phyloP scores from a whole-genome alignment of 202 grass and related monocot genomes.

The Sporobolus alterniflorus region DNA sequence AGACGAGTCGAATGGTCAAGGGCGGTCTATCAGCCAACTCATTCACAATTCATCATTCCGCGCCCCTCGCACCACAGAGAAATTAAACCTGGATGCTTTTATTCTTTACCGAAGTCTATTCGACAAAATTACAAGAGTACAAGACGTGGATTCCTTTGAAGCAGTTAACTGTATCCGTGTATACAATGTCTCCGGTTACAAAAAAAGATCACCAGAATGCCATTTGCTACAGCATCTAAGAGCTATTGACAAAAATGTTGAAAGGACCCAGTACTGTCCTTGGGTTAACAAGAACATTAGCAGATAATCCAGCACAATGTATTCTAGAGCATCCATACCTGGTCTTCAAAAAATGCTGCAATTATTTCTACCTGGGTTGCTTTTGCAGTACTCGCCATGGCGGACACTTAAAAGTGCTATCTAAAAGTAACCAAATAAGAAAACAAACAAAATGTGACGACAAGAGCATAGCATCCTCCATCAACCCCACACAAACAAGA shows the following conservation, averaged over 20 bases:
- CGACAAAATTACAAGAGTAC: background rate
- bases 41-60: background rate
- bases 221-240: slow-evolving; percentile 46
- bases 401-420: slow-evolving; percentile 15
- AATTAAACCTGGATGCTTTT: background rate
- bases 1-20: background rate
- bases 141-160: background rate
- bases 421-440: slow-evolving; percentile 23
- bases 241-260: slow-evolving; percentile 37
- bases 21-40: background rate
- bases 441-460: slow-evolving; percentile 16
- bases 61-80: background rate
- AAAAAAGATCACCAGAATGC: slow-evolving; percentile 31
- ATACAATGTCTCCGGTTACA: slow-evolving; percentile 27
- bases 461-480: slow-evolving; percentile 23
- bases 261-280: slow-evolving; percentile 39
- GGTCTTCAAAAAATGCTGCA: slow-evolving; percentile 36
- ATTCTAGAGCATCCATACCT: slow-evolving; percentile 19
- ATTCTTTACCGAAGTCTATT: background rate
- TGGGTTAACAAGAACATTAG: slow-evolving; percentile 15
- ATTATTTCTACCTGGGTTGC: slow-evolving; percentile 52
- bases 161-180: background rate
- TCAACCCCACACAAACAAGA: slow-evolving; percentile 19
- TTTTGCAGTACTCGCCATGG: slow-evolving; percentile 32
- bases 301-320: slow-evolving; percentile 7